Conservation (phyloP, 2,329 filamentous ascomycete species). For the Metarhizium anisopliae region DNA sequence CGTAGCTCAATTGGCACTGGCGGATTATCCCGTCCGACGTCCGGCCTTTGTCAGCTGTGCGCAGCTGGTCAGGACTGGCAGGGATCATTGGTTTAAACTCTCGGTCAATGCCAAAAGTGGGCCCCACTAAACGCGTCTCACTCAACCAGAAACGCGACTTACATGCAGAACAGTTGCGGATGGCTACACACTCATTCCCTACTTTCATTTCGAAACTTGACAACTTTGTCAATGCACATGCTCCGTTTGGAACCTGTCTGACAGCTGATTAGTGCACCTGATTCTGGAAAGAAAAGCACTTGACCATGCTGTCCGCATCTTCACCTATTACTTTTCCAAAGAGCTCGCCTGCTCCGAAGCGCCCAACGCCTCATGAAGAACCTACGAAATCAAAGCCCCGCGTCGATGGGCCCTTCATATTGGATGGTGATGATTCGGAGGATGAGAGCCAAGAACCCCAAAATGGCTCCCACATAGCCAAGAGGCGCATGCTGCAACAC, state of each 20-base stretch:
- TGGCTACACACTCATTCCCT: not conserved
- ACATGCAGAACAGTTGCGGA: not conserved
- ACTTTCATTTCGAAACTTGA: not conserved
- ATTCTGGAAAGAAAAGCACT: not conserved
- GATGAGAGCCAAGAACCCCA: conserved; percentile 12
- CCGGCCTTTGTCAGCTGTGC: conserved; percentile 12
- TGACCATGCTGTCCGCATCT: conserved; percentile 47
- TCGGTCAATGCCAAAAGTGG: conserved; percentile 8
- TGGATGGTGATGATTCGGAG: conserved; percentile 29
- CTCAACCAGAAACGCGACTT: conserved; percentile 1
- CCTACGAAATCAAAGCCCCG: conserved; percentile 25
- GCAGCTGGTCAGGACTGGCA: not conserved
- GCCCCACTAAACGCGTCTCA: conserved; percentile 18
- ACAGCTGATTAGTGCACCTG: not conserved
- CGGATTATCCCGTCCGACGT: conserved; percentile 21
- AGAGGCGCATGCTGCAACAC: conserved; percentile 23
- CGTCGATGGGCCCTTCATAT: conserved; percentile 28
- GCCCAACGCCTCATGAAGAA: conserved; percentile 25
- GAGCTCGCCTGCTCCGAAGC: conserved; percentile 34
- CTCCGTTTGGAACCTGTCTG: not conserved
- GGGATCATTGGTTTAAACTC: not conserved
- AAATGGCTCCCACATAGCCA: conserved; percentile 13
- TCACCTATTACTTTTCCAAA: conserved; percentile 48
- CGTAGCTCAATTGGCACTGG: conserved; percentile 11
- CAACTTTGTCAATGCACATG: not conserved